Evolutionary conservation across 2,329 filamentous ascomycete species (phyloP).

Genomic region (Pleomassaria siparia): DNA sequence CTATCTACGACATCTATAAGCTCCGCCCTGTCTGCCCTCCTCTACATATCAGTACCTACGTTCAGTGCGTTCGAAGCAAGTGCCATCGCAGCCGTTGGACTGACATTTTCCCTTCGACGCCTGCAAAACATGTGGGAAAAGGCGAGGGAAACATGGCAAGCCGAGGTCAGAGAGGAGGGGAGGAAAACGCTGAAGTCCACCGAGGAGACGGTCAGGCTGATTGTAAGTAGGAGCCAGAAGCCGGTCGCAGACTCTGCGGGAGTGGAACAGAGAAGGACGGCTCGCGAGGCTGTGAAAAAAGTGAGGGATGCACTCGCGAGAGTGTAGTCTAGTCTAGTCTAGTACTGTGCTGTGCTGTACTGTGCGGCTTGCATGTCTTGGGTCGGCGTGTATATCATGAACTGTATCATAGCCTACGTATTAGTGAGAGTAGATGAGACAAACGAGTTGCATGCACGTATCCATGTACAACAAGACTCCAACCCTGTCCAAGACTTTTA

Average conservation of each 20-base stretch:
- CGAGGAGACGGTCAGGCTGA: constrained; percentile 51
- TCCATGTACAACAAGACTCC: no score
- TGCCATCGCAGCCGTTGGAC: constrained; percentile 60
- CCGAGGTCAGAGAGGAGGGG: constrained; percentile 59
- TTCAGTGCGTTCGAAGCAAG: constrained; percentile 59
- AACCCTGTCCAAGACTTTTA: no score
- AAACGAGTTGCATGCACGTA: no score
- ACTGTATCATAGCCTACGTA: no score
- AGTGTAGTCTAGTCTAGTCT: constrained; percentile 11
- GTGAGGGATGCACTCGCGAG: constrained; percentile 51
- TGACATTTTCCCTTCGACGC: constrained; percentile 58
- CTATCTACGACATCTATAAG: constrained; percentile 66
- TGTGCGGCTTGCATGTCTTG: no score
- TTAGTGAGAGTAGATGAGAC: no score
- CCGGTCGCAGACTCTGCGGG: constrained; percentile 39
- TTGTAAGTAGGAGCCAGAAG: constrained; percentile 50
- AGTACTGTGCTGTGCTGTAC: no score
- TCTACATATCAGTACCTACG: constrained; percentile 56
- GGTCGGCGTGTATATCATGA: no score
- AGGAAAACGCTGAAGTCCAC: constrained; percentile 56
- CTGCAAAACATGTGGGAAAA: constrained; percentile 62
- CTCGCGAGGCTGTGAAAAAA: constrained; percentile 48
- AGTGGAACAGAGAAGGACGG: constrained; percentile 41
- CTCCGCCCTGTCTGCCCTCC: constrained; percentile 56
- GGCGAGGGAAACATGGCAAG: constrained; percentile 55